Evolutionary conservation across 1,284 basidiomycete genomes (phyloP).

Genomic region (Trichosporon ovoides): DNA sequence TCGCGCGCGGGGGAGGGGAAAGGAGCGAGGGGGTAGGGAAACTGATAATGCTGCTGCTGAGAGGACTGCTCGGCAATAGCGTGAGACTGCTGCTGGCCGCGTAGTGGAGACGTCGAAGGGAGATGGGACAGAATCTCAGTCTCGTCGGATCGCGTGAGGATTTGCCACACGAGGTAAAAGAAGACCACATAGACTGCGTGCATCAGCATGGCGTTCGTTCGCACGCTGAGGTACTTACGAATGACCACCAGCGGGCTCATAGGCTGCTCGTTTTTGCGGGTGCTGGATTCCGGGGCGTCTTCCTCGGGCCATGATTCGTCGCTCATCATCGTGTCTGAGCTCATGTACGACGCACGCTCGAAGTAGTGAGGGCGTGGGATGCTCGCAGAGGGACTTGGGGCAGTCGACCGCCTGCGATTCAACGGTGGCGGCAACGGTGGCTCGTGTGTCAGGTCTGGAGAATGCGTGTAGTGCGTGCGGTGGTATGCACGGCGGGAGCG

Average conservation of each 20-base stretch:
- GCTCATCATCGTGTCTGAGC: constrained; percentile 2
- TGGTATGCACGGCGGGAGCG: neutral
- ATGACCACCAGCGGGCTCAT: constrained; percentile 42
- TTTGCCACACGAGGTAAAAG: constrained; percentile 43
- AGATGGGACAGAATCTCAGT: constrained; percentile 39
- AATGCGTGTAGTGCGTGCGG: neutral
- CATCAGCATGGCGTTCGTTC: neutral
- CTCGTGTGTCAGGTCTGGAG: neutral
- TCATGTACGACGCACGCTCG: neutral
- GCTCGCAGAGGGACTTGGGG: neutral
- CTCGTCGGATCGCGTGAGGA: constrained; percentile 44
- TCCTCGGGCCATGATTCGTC: neutral
- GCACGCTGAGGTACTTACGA: constrained; percentile 26
- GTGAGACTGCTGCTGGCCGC: constrained; percentile 7
- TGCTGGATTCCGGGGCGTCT: neutral
- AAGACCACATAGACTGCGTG: constrained; percentile 43
- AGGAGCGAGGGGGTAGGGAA: constrained; percentile 34
- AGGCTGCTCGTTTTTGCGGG: constrained; percentile 29
- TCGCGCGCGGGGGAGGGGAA: constrained; percentile 11
- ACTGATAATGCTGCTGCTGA: constrained; percentile 23
- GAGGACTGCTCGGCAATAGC: constrained; percentile 7
- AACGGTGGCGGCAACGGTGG: neutral
- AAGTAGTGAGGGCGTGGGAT: neutral
- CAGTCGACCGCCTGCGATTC: neutral
- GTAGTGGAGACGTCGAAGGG: constrained; percentile 22